phyloP scores from a whole-genome alignment of 176 grass and related monocot species.

The Luzula sylvatica region DNA sequence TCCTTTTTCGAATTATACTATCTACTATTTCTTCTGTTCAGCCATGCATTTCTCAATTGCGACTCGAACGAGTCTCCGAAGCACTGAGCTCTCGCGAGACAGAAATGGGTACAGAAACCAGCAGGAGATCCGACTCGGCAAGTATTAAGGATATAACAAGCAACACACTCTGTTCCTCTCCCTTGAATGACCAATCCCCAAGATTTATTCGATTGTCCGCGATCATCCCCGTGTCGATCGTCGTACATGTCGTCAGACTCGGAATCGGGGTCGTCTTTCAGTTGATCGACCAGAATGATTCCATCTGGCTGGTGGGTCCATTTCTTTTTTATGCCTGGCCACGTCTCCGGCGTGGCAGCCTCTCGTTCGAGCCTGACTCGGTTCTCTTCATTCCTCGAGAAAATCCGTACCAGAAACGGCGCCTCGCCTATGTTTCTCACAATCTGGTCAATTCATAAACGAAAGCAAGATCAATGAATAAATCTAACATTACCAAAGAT shows the following conservation, averaged over 20 bases:
- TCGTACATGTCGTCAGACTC: neutral
- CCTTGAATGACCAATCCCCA: conserved; percentile 36
- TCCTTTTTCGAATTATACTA: neutral
- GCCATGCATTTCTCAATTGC: conserved; percentile 68
- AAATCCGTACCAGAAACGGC: conserved; percentile 17
- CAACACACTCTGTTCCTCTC: conserved; percentile 26
- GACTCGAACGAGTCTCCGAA: conserved; percentile 61
- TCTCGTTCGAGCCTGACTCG: conserved; percentile 47
- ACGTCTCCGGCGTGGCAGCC: conserved; percentile 35
- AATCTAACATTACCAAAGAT: neutral
- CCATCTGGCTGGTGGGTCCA: conserved; percentile 56
- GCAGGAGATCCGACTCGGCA: conserved; percentile 57
- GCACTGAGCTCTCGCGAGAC: conserved; percentile 62
- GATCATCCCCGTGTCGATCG: conserved; percentile 12
- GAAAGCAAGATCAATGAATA: neutral
- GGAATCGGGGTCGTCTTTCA: conserved; percentile 18
- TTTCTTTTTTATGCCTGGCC: conserved; percentile 41
- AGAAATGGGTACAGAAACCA: conserved; percentile 87
- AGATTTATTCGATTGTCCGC: neutral
- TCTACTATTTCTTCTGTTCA: conserved; percentile 2
- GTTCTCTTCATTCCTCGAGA: conserved; percentile 7
- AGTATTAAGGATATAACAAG: conserved; percentile 52
- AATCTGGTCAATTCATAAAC: conserved; percentile 14
- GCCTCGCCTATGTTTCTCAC: conserved; percentile 36
- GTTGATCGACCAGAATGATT: conserved; percentile 62